Evolutionary conservation across 225 moss, liverwort and hornwort genomes (phyloP), one percentile per base, ranked within the genome.

Genomic region (Pseudisothecium myosuroides): DNA sequence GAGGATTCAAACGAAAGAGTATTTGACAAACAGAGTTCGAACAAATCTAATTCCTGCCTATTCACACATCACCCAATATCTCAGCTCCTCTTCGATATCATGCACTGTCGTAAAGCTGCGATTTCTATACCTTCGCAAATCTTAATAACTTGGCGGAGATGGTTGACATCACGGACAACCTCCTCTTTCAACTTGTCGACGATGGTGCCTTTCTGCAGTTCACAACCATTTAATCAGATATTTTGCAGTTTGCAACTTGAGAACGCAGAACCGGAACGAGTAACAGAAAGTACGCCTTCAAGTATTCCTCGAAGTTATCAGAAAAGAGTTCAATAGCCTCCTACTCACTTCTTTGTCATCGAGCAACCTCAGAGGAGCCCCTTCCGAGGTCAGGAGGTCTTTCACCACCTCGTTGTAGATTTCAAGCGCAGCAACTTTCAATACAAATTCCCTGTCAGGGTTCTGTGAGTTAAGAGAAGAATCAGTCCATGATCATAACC

Each of bases 381-480:
- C 94, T 43, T 99, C 99, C 56, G 96, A 91, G 86, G 92, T 88
- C 67, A 99, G 92, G n/a, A 99, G 95, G 54, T 99, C 99, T 93
- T 96, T 97, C 82, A 99, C 99, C 66, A 96, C 96, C 93, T 99
- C 97, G 72, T 99, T 99, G 89, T 99, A 99, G 41, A 99, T 99
- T 89, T 99, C 99, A 77, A 99, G 93, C 17, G 97, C 99, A 66
- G 99, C 93, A 81, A 99, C 96, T 89, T 95, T 99, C 58, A 99
- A 83, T 10, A 97, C 77, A 66, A 96, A 99, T 61, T 95, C 96
- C 65, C 99, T 94, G 86, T 96, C 95, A 28, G 91, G 81, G 65
- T 93, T 94, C 96, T 98, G 98, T 84, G 36, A 63, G 32, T 31
- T 13, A 61, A 67, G 37, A 49, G 47, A 65, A 80, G 8, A 20